Percentiles rank a stretch among this genome's conserved stretches.
Conservation (phyloP, 345 rosid species). For the Lagerstroemia speciosa region DNA sequence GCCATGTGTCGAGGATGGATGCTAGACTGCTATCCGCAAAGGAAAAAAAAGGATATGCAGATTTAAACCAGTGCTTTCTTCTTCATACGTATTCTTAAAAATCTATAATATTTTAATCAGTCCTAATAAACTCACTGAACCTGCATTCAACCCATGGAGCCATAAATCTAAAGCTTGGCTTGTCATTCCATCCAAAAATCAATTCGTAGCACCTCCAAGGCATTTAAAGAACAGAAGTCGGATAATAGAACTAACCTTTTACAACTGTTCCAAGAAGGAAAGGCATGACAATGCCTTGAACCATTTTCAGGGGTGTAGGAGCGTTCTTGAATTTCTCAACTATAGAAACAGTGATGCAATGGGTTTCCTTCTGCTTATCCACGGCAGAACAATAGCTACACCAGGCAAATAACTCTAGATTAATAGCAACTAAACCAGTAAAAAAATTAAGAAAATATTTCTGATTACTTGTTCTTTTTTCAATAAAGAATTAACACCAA, state of each 20-base stretch:
- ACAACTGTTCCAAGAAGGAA: constrained; percentile 51
- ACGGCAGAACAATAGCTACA: constrained; percentile 34
- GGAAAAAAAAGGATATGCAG: no score
- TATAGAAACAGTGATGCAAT: constrained; percentile 45
- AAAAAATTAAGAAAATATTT: neutral
- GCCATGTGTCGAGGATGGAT: no score
- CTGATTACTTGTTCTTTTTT: no score
- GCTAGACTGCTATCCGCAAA: no score
- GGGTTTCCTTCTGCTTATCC: constrained; percentile 25
- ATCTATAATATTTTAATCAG: no score
- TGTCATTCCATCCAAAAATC: neutral
- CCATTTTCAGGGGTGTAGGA: constrained; percentile 23
- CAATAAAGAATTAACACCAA: no score
- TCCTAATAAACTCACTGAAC: no score
- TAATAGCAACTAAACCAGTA: neutral
- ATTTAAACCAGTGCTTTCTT: no score
- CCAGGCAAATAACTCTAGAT: constrained; percentile 3
- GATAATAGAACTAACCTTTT: constrained; percentile 26
- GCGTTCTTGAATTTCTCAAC: constrained; percentile 31
- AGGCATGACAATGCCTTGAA: constrained; percentile 45
- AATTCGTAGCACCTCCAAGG: neutral
- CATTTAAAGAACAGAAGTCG: neutral
- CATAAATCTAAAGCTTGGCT: neutral
- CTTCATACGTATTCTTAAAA: no score
- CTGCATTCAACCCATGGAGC: neutral